Percentiles rank a stretch among this genome's conserved stretches.
phyloP scores from a whole-genome alignment of 2,329 filamentous ascomycete genomes.

The Fusarium kyushuense region DNA sequence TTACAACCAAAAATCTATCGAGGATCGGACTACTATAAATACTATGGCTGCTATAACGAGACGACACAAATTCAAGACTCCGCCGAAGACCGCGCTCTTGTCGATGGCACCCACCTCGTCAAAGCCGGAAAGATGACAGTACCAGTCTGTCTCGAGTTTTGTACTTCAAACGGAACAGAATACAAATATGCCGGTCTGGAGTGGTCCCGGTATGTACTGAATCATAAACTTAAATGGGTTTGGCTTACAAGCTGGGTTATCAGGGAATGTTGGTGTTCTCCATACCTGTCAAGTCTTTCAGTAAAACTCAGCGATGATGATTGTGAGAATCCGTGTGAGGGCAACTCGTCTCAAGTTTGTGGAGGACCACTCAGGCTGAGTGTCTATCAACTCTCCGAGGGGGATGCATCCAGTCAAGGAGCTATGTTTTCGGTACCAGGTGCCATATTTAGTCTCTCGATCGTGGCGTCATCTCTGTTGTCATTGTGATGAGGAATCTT shows the following conservation, averaged over 20 bases:
- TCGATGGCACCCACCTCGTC: slow-evolving; percentile 57
- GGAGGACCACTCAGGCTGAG: slow-evolving; percentile 65
- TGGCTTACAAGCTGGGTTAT: not conserved
- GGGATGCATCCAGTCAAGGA: slow-evolving; percentile 14
- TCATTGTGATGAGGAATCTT: not conserved
- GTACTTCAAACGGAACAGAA: slow-evolving; percentile 53
- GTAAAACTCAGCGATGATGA: slow-evolving; percentile 59
- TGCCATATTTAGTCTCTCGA: slow-evolving; percentile 8
- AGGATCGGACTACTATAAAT: slow-evolving; percentile 57
- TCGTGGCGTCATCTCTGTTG: not conserved
- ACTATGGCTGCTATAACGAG: slow-evolving; percentile 71
- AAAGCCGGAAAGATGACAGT: slow-evolving; percentile 63
- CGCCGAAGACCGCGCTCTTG: slow-evolving; percentile 60
- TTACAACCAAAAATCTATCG: slow-evolving; percentile 51
- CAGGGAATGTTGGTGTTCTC: slow-evolving; percentile 72
- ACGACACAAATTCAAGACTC: slow-evolving; percentile 60
- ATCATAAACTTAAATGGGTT: not conserved
- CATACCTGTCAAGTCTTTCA: slow-evolving; percentile 61
- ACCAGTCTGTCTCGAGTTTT: slow-evolving; percentile 63
- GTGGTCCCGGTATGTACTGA: slow-evolving; percentile 58
- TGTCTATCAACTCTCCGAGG: slow-evolving; percentile 54
- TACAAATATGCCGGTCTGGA: slow-evolving; percentile 67
- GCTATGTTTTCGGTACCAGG: not conserved
- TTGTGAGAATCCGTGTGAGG: slow-evolving; percentile 67
- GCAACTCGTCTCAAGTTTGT: slow-evolving; percentile 64